These are phyloP conservation scores for Aspergillus hancockii DNA, from an alignment of 495 filamentous ascomycete genomes.

Conservation along the genomic window DNA sequence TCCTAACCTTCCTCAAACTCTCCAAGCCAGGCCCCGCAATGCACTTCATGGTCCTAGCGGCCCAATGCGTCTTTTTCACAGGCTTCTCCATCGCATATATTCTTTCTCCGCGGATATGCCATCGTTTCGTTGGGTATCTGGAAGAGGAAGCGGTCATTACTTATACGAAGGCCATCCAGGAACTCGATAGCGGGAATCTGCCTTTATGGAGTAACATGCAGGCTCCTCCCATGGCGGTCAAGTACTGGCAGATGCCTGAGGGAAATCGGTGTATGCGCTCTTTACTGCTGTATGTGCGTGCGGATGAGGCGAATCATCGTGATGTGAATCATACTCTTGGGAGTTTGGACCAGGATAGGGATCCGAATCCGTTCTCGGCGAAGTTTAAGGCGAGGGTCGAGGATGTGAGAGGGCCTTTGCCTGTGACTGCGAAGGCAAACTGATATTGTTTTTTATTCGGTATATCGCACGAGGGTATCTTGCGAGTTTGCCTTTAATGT, in stretches of 20 bases:
- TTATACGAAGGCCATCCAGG: conserved; percentile 82
- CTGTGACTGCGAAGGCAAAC: conserved; percentile 64
- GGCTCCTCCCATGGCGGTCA: conserved; percentile 86
- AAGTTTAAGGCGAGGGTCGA: conserved; percentile 64
- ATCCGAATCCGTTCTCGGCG: conserved; percentile 88
- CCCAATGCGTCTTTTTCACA: conserved; percentile 94
- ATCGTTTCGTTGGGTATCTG: conserved; percentile 95
- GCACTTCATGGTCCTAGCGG: conserved; percentile 80
- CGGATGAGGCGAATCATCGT: conserved; percentile 94
- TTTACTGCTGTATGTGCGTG: conserved; percentile 82
- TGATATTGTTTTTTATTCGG: too few species aligned
- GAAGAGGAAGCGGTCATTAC: conserved; percentile 97
- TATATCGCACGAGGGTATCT: too few species aligned
- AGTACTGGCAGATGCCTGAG: conserved; percentile 94
- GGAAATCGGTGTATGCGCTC: conserved; percentile 79
- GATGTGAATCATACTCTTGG: conserved; percentile 96
- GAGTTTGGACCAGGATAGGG: conserved; percentile 76
- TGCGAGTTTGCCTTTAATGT: too few species aligned
- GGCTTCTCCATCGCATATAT: conserved; percentile 88
- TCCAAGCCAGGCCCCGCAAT: conserved; percentile 87
- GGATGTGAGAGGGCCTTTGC: conserved; percentile 28
- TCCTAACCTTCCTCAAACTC: conserved; percentile 92
- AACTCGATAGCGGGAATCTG: conserved; percentile 80
- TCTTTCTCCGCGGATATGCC: conserved; percentile 82
- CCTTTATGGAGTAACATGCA: conserved; percentile 78